A percentile compares a stretch with the other conserved stretches of the same genome.
Conservation (phyloP, 2,329 filamentous ascomycete genomes). For the Aureobasidium sp. region DNA sequence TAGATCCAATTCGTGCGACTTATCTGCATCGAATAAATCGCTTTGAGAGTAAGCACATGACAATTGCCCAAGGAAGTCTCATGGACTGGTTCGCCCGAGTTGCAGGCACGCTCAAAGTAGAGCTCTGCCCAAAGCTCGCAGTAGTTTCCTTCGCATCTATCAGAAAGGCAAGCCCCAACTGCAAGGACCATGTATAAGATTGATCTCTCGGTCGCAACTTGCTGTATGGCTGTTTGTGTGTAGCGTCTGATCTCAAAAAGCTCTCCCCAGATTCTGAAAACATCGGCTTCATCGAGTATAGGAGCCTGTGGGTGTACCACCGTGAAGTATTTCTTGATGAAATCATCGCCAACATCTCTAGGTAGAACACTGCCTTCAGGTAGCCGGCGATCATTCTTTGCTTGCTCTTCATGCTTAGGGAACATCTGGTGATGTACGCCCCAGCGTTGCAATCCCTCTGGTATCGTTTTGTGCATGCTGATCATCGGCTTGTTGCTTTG, state of each 20-base stretch:
- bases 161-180: constrained; percentile 14
- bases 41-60: too few relatives aligned
- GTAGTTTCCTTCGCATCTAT: too few relatives aligned
- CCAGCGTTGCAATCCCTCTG: constrained; percentile 19
- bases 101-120: constrained; percentile 18
- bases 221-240: neutral
- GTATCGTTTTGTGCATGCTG: neutral
- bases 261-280: constrained; percentile 6
- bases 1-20: constrained; percentile 16
- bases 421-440: constrained; percentile 20
- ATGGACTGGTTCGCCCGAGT: too few relatives aligned
- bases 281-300: constrained; percentile 8
- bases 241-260: neutral
- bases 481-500: constrained; percentile 10
- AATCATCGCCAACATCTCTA: constrained; percentile 19
- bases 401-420: constrained; percentile 6
- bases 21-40: constrained; percentile 21
- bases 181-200: constrained; percentile 20
- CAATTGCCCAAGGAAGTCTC: too few relatives aligned
- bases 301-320: constrained; percentile 17
- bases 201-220: constrained; percentile 14
- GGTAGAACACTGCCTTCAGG: constrained; percentile 7
- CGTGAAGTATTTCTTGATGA: constrained; percentile 17
- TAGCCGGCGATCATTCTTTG: neutral
- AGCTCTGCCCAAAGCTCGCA: constrained; percentile 18